Evolutionary conservation across 2,329 filamentous ascomycete genomes (phyloP), one percentile per base, ranked within the genome.

Genomic region (Dothiorella sarmentorum): DNA sequence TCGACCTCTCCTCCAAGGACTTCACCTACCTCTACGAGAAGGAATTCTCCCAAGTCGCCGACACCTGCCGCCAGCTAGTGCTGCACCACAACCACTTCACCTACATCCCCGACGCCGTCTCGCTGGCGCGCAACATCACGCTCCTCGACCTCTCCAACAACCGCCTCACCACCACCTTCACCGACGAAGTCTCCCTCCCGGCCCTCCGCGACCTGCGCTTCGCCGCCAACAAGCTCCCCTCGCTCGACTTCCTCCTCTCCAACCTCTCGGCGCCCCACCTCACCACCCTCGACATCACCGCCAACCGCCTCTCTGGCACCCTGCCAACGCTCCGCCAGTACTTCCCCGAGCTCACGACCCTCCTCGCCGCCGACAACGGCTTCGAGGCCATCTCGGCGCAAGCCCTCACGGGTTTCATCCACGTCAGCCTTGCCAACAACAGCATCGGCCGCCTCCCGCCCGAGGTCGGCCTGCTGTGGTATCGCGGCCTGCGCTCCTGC

Each of bases 361-460:
- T 97, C 9, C 76, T 93, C 17, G 87, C 85, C 1, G 83, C 86
- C 3, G 91, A 95, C 72, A 97, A 97, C 70, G 85, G 86, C 63
- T 82, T 97, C 51, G 78, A 82, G 5, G 86, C 88, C 13, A 80
- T 96, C 15, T 83, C 88, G 1, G 86, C 90, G 0, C 87, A 91
- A 9, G 79, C 85, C 9, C 84, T 97, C 35, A 80, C 81, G 52
- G 92, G 93, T 0, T 71, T 97, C 59, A 84, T 85, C 63, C 82
- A 88, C 4, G 83, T 95, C 2, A 90, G 96, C 69, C 84, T 91
- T 7, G 85, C 85, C 63, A 92, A 91, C 72, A 97, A 97, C 68
- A 88, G 93, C 52, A 90, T 97, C 62, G 83, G 83, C n/a, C 83
- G 85, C 45, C 76, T 97, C 13, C 90, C 94, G 61, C 88, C 92